These are phyloP conservation scores for Starmera quercuum DNA, from an alignment of 805 yeast genomes.

Conservation along the genomic window DNA sequence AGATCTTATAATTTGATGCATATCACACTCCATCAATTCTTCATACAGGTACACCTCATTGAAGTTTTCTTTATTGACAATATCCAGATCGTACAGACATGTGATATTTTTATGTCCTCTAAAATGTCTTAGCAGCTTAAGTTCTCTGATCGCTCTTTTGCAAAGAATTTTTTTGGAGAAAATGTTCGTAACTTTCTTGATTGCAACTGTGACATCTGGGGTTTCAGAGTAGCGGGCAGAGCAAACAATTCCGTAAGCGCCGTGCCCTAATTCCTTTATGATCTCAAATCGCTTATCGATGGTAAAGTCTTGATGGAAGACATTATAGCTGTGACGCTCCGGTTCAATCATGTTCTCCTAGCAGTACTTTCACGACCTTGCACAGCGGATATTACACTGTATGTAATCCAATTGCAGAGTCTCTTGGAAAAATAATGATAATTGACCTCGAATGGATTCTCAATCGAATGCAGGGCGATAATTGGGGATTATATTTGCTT, in stretches of 20 bases:
- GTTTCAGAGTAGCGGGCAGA: conserved; percentile 77
- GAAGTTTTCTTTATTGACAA: conserved; percentile 63
- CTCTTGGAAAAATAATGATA: too few species aligned
- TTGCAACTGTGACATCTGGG: conserved; percentile 80
- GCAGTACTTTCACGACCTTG: too few species aligned
- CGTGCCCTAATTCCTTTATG: conserved; percentile 92
- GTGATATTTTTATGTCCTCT: conserved; percentile 96
- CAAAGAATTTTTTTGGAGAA: conserved; percentile 87
- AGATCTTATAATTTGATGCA: conserved; percentile 93
- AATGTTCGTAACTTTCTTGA: conserved; percentile 91
- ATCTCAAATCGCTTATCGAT: conserved; percentile 85
- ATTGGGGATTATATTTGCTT: too few species aligned
- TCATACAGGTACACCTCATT: conserved; percentile 92
- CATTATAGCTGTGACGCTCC: conserved; percentile 46
- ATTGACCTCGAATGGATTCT: too few species aligned
- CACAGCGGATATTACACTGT: too few species aligned
- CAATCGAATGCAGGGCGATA: too few species aligned
- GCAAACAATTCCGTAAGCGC: conserved; percentile 96
- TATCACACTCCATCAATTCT: conserved; percentile 97
- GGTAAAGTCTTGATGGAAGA: conserved; percentile 85
- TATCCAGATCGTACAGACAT: conserved; percentile 89
- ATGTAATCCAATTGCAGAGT: too few species aligned
- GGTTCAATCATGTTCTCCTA: conserved; percentile 23
- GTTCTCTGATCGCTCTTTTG: conserved; percentile 85
- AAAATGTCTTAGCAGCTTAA: conserved; percentile 85